These are phyloP conservation scores for Trichosporon sp. DNA, from an alignment of 1,284 basidiomycete species.

Conservation along the genomic window DNA sequence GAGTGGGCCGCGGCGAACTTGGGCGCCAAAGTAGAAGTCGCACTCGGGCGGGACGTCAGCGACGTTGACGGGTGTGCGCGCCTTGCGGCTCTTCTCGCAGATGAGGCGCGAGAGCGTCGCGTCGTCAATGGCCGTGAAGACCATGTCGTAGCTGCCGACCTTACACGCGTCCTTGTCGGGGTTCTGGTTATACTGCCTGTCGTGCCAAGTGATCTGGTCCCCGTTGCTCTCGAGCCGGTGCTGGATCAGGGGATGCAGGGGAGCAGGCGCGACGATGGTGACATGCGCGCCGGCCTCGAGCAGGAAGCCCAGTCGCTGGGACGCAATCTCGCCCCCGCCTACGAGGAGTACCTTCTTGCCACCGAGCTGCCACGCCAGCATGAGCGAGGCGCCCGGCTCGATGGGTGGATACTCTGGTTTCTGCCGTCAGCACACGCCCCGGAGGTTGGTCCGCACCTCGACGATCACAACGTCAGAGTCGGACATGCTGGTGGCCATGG, in stretches of 20 bases:
- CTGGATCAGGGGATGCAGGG: conserved; percentile 59
- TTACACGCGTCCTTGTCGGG: conserved; percentile 38
- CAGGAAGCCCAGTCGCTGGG: conserved; percentile 59
- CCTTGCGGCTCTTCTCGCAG: conserved; percentile 69
- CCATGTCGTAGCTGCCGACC: conserved; percentile 72
- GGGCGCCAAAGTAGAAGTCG: conserved; percentile 98
- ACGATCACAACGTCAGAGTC: conserved; percentile 14
- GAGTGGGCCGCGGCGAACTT: conserved; percentile 85
- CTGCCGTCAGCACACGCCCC: not conserved
- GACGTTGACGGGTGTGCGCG: conserved; percentile 85
- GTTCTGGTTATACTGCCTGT: conserved; percentile 63
- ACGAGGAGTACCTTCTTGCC: conserved; percentile 60
- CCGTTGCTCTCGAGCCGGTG: conserved; percentile 56
- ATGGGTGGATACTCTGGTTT: conserved; percentile 38
- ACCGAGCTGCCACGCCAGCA: conserved; percentile 61
- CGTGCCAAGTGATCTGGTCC: conserved; percentile 69
- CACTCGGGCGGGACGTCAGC: conserved; percentile 93
- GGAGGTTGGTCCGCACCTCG: not conserved
- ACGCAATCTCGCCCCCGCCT: conserved; percentile 63
- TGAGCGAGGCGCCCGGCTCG: conserved; percentile 55
- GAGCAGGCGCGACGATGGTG: conserved; percentile 56
- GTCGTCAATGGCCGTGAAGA: conserved; percentile 92
- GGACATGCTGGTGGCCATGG: conserved; percentile 15
- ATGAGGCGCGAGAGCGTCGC: conserved; percentile 70
- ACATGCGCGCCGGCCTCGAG: conserved; percentile 57